Conservation (phyloP, 1,284 basidiomycete species). For the Ganoderma multipileum region DNA sequence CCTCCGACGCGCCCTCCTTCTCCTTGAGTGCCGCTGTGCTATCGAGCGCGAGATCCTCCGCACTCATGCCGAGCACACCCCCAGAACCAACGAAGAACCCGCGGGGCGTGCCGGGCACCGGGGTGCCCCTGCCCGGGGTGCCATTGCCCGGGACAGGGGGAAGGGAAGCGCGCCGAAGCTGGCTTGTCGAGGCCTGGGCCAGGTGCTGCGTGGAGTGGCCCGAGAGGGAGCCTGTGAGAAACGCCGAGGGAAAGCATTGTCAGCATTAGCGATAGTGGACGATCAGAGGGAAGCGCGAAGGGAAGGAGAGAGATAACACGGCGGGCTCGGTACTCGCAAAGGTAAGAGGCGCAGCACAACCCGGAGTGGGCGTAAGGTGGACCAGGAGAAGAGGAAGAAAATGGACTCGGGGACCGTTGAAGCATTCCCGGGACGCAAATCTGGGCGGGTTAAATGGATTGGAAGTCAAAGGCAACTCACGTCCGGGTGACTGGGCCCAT, state of each 20-base stretch:
- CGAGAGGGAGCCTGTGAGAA: slow-evolving; percentile 37
- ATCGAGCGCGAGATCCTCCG: slow-evolving; percentile 34
- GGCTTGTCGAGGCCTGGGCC: slow-evolving; percentile 32
- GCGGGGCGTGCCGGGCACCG: slow-evolving; percentile 38
- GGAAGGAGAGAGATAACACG: not conserved
- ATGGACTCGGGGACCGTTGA: not conserved
- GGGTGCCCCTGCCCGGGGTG: slow-evolving; percentile 21
- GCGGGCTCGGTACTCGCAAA: not conserved
- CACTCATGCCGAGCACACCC: slow-evolving; percentile 31
- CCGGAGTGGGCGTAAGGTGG: not conserved
- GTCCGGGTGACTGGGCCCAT: not conserved
- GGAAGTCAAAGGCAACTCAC: not conserved
- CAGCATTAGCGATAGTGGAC: not conserved
- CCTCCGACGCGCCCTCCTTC: slow-evolving; percentile 39
- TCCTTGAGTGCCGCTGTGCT: slow-evolving; percentile 34
- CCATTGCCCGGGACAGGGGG: slow-evolving; percentile 13
- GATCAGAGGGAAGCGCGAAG: not conserved
- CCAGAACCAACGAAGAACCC: slow-evolving; percentile 34
- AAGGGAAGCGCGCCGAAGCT: slow-evolving; percentile 26
- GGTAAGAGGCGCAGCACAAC: not conserved
- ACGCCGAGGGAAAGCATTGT: not conserved
- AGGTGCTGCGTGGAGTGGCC: slow-evolving; percentile 40
- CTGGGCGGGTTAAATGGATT: not conserved
- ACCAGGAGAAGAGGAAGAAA: not conserved
- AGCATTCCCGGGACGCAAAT: not conserved